Evolutionary conservation across 176 grass and related monocot species (phyloP).

Genomic region (Zoysia japonica): DNA sequence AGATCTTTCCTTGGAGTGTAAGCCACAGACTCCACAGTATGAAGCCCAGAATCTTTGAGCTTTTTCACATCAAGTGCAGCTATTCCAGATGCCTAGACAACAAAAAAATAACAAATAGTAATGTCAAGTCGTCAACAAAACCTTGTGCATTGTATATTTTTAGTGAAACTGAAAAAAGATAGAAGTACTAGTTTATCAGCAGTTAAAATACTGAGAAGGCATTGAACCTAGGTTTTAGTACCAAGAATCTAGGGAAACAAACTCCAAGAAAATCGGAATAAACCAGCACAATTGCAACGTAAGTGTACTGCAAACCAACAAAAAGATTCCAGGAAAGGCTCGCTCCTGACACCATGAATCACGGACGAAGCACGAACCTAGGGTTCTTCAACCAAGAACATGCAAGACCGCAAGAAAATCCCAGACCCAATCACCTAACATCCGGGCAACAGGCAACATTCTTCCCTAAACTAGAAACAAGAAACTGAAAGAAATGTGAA

Average conservation of each 20-base stretch:
- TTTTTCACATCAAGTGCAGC: conserved; percentile 94
- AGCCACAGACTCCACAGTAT: conserved; percentile 78
- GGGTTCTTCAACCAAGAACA: neutral
- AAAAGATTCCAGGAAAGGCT: neutral
- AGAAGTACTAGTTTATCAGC: neutral
- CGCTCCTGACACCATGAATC: neutral
- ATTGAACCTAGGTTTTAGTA: conserved; percentile 1
- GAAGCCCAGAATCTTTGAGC: conserved; percentile 82
- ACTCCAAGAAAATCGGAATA: neutral
- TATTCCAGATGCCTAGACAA: conserved; percentile 79
- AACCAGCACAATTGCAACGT: neutral
- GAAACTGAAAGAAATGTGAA: neutral
- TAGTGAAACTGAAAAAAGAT: neutral
- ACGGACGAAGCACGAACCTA: neutral
- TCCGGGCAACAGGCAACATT: neutral
- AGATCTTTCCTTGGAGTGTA: conserved; percentile 98
- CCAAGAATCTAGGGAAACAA: neutral
- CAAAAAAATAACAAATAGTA: conserved; percentile 29
- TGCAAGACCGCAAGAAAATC: neutral
- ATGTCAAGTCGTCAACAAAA: neutral
- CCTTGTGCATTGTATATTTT: neutral
- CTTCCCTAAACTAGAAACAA: neutral
- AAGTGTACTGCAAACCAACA: neutral
- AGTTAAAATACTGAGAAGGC: neutral
- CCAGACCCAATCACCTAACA: neutral